A percentile compares a stretch with the other conserved stretches of the same genome.
Conservation (phyloP, 805 yeast genomes). For the Alloascoidea hylecoeti region DNA sequence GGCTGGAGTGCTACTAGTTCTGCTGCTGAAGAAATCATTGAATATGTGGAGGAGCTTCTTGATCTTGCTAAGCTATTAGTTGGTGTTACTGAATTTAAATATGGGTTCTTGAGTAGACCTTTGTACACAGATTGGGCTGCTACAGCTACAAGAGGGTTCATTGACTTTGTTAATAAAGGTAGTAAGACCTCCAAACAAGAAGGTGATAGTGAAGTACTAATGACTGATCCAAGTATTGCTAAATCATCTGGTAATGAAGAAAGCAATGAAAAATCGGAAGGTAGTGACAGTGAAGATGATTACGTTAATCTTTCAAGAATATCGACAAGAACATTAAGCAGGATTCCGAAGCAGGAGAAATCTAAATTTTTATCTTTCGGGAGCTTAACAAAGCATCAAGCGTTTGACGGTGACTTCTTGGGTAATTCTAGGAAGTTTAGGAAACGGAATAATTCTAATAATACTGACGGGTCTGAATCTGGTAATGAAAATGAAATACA, state of each 20-base stretch:
- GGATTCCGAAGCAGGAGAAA: background rate
- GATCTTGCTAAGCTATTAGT: slow-evolving; percentile 22
- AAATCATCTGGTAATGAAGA: slow-evolving; percentile 8
- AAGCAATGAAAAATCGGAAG: no score
- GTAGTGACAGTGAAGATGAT: background rate
- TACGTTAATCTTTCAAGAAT: background rate
- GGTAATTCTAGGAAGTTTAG: no score
- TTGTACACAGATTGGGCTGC: slow-evolving; percentile 26
- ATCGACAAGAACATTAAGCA: background rate
- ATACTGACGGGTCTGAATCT: background rate
- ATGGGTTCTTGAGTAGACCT: slow-evolving; percentile 29
- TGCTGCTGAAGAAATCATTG: slow-evolving; percentile 27
- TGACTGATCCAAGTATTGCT: no score
- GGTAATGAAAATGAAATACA: background rate
- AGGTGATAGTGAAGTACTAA: background rate
- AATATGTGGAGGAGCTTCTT: slow-evolving; percentile 25
- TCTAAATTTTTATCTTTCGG: background rate
- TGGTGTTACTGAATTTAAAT: slow-evolving; percentile 29
- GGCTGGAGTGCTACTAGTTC: slow-evolving; percentile 29
- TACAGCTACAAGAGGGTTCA: slow-evolving; percentile 22
- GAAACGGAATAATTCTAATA: background rate
- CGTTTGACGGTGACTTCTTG: background rate
- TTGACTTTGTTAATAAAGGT: background rate
- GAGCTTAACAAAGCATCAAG: background rate
- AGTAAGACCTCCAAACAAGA: background rate